Conservation (phyloP, 768 basidiomycete genomes). For the Lentinula edodes region DNA sequence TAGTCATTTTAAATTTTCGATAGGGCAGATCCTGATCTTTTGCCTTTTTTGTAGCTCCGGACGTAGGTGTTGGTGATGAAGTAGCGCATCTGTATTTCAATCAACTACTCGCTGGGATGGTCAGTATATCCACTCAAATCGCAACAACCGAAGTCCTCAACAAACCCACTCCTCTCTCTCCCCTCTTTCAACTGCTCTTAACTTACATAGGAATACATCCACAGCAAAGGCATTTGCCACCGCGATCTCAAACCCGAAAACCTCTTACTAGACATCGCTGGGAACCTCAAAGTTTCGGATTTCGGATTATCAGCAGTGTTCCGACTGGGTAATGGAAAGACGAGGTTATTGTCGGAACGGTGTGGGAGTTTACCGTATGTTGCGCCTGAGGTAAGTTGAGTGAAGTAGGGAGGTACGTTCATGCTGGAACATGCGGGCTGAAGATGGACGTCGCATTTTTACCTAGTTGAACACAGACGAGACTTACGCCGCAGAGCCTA, state of each 20-base stretch:
- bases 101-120: conserved; percentile 82
- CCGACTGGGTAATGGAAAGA: conserved; percentile 77
- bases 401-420: no score
- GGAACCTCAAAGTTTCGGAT: conserved; percentile 88
- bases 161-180: no score
- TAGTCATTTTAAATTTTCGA: not conserved
- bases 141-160: not conserved
- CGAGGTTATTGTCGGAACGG: conserved; percentile 67
- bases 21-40: not conserved
- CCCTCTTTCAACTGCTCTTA: not conserved
- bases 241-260: conserved; percentile 98
- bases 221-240: conserved; percentile 87
- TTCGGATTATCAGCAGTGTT: conserved; percentile 93
- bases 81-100: conserved; percentile 87
- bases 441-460: no score
- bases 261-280: conserved; percentile 76
- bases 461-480: conserved; percentile 56
- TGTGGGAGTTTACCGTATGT: conserved; percentile 95
- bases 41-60: conserved; percentile 59
- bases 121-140: conserved; percentile 25
- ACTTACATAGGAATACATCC: conserved; percentile 66
- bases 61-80: conserved; percentile 81
- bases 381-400: conserved; percentile 74
- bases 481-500: conserved; percentile 85
- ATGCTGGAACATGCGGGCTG: no score